phyloP scores from a whole-genome alignment of 2,329 filamentous ascomycete species.

The Aspergillus versicolor region DNA sequence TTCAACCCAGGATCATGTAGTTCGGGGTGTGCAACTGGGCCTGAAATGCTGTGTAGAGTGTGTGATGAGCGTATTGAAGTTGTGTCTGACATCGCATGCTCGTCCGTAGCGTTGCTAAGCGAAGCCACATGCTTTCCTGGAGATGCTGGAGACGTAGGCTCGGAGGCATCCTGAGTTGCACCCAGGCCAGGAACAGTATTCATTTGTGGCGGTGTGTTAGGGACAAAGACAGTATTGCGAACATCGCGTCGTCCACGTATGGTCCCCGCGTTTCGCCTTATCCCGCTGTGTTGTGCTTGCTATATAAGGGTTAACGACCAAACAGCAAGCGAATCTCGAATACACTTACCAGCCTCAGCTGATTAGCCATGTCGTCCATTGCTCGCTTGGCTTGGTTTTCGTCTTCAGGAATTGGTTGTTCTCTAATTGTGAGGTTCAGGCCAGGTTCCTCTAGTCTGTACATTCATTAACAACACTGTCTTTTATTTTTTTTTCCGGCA shows the following conservation, averaged over 20 bases:
- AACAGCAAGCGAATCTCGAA: neutral
- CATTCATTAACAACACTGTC: constrained; percentile 18
- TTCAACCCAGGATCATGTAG: constrained; percentile 77
- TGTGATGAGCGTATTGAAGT: constrained; percentile 88
- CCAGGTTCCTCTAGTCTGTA: constrained; percentile 42
- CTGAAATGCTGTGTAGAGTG: constrained; percentile 68
- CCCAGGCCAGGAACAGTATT: constrained; percentile 30
- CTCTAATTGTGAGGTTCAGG: constrained; percentile 49
- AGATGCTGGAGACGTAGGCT: constrained; percentile 37
- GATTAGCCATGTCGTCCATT: constrained; percentile 50
- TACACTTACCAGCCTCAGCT: constrained; percentile 44
- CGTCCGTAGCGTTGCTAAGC: constrained; percentile 57
- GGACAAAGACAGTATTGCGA: constrained; percentile 83
- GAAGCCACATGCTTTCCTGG: constrained; percentile 42
- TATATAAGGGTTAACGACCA: constrained; percentile 24
- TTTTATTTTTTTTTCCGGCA: constrained; percentile 30
- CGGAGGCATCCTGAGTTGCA: constrained; percentile 26
- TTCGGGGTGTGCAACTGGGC: constrained; percentile 76
- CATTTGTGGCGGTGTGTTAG: constrained; percentile 44
- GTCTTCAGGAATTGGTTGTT: constrained; percentile 51
- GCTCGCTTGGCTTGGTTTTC: constrained; percentile 50
- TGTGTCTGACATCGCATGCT: constrained; percentile 75
- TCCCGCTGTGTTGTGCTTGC: constrained; percentile 50
- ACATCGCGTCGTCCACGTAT: constrained; percentile 86
- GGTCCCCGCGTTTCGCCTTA: constrained; percentile 70